Base-by-base conservation (phyloP, 176 grass and related monocot genomes). In the Elaeis guineensis region DNA sequence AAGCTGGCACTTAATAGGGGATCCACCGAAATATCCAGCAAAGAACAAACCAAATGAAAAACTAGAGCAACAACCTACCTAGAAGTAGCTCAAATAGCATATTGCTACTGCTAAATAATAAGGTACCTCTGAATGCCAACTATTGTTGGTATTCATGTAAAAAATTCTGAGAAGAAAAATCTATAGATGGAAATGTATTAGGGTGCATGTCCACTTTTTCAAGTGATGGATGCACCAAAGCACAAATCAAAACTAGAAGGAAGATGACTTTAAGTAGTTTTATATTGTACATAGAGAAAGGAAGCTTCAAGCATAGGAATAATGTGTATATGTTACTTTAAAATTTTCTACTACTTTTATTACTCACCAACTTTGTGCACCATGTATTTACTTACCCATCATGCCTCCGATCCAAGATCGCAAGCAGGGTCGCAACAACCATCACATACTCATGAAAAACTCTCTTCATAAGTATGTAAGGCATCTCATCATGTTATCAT, bases 1-100 rank as follows among this genome's bases (percentile, higher is more conserved):
- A 86, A 73, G 79, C 83, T 9, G 84, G 69, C 4, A 25, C 21
- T 22, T 62, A 14, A n/a, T n/a, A n/a, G n/a, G 50, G 17, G 72
- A 83, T 21, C 64, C 58, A 30, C 23, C 78, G 17, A 68, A 69
- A 63, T 63, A 61, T 61, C 49, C 59, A 22, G 76, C 78, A 60
- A 73, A 81, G 7, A 6, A 21, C 49, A 16, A 18, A 48, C 3
- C 5, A n/a, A 16, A 26, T 8, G 63, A 53, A 16, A 65, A 52
- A n/a, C 21, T 12, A 17, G 22, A 52, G 21, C 26, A 53, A 6
- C 63, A 25, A 2, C 23, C 17, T 52, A 17, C 63, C 21, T 17
- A 11, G 21, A 66, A 66, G 16, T 51, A 23, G 22, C 50, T 66
- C 52, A 28, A n/a, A n/a, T n/a, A n/a, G n/a, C n/a, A n/a, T n/a